phyloP scores from a whole-genome alignment of 768 basidiomycete genomes.

The Pleurotus sapidus region DNA sequence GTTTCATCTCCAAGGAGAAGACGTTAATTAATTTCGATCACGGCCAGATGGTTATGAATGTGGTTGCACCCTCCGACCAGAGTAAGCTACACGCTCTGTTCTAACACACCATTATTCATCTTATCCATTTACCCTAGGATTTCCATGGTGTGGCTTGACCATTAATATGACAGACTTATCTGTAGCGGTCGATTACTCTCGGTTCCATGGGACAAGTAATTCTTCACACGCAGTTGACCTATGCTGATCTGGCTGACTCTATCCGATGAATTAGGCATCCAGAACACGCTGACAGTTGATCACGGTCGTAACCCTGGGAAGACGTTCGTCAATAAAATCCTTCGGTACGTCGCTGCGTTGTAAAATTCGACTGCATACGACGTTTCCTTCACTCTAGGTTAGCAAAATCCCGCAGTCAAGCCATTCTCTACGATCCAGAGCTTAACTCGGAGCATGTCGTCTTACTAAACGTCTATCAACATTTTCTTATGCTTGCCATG shows the following conservation, averaged over 20 bases:
- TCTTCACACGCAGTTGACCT: not conserved
- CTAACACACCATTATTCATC: not conserved
- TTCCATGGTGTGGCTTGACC: constrained; percentile 91
- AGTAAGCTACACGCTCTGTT: constrained; percentile 23
- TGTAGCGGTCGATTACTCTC: constrained; percentile 73
- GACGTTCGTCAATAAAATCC: constrained; percentile 68
- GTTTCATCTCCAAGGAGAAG: constrained; percentile 85
- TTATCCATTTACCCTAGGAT: constrained; percentile 43
- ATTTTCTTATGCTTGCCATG: constrained; percentile 77
- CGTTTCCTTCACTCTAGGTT: constrained; percentile 36
- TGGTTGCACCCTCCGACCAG: constrained; percentile 43
- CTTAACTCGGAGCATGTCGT: constrained; percentile 64
- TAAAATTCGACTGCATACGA: not conserved
- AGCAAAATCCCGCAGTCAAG: constrained; percentile 71
- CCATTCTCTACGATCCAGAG: constrained; percentile 73
- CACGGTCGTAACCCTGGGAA: constrained; percentile 62
- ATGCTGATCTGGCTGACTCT: not conserved
- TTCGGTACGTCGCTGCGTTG: constrained; percentile 47
- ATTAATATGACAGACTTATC: constrained; percentile 78
- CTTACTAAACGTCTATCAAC: constrained; percentile 84
- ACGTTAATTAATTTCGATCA: constrained; percentile 85
- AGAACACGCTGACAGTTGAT: constrained; percentile 70
- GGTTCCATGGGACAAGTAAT: constrained; percentile 60
- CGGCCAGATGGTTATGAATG: constrained; percentile 48
- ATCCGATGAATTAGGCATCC: constrained; percentile 35